These are phyloP conservation scores for Hygrophila difformis DNA, from an alignment of 257 asterid species.

Conservation along the genomic window DNA sequence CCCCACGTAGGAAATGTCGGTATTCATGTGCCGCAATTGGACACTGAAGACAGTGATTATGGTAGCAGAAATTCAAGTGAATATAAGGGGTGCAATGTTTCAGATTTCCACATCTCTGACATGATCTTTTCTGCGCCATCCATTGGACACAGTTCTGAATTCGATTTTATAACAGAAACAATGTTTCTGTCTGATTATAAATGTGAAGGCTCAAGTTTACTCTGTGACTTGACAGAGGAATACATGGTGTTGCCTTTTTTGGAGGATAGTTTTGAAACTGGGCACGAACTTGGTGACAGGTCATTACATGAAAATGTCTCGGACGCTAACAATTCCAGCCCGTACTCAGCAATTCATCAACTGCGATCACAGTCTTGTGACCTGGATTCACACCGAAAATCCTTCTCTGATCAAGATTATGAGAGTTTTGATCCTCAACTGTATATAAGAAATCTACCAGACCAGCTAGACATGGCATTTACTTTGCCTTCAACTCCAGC, in stretches of 20 bases:
- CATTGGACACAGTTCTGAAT: constrained; percentile 30
- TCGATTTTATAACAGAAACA: constrained; percentile 36
- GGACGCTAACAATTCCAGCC: constrained; percentile 49
- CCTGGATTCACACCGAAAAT: constrained; percentile 41
- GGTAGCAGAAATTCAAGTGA: constrained; percentile 63
- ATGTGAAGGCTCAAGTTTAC: constrained; percentile 54
- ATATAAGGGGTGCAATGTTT: constrained; percentile 47
- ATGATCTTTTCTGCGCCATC: constrained; percentile 64
- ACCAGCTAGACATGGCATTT: constrained; percentile 40
- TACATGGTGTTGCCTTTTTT: constrained; percentile 47
- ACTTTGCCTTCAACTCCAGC: constrained; percentile 24
- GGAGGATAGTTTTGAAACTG: constrained; percentile 46
- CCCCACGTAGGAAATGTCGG: constrained; percentile 42
- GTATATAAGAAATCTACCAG: constrained; percentile 65
- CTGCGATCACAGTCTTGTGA: constrained; percentile 35
- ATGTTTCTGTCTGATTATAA: constrained; percentile 46
- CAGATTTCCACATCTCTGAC: constrained; percentile 70
- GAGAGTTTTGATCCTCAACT: constrained; percentile 85
- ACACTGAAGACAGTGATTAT: constrained; percentile 69
- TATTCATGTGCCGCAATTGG: constrained; percentile 67
- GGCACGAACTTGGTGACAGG: constrained; percentile 29
- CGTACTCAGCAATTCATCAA: constrained; percentile 64
- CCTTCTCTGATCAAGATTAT: constrained; percentile 45
- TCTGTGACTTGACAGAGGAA: constrained; percentile 57
- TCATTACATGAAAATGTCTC: constrained; percentile 29